These are phyloP conservation scores for Naganishia randhawae DNA, from an alignment of 768 basidiomycete species.

Conservation along the genomic window DNA sequence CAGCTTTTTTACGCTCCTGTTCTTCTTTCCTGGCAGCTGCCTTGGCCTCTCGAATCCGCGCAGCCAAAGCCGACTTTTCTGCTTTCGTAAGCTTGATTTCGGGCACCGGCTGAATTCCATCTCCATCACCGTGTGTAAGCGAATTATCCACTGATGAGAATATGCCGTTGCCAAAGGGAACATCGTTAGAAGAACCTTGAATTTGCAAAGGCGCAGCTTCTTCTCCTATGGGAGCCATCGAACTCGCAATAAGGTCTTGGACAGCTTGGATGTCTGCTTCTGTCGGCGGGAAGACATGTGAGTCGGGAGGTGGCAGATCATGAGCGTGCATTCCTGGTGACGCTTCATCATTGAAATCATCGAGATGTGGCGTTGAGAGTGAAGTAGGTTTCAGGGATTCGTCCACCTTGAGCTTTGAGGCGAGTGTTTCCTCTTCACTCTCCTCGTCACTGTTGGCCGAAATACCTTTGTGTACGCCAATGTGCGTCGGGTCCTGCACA, in stretches of 20 bases:
- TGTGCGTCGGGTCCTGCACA: no score
- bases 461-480: no score
- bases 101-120: neutral
- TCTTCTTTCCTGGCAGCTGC: conserved; percentile 20
- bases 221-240: conserved; percentile 2
- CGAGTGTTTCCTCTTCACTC: conserved; percentile 24
- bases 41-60: conserved; percentile 19
- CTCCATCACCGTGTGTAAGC: neutral
- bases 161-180: neutral
- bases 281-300: neutral
- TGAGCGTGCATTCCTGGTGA: neutral
- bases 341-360: conserved; percentile 5
- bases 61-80: conserved; percentile 16
- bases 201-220: neutral
- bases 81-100: conserved; percentile 20
- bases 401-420: conserved; percentile 19
- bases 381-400: neutral
- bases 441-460: conserved; percentile 23
- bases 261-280: conserved; percentile 19
- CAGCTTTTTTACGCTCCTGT: conserved; percentile 15
- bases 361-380: neutral
- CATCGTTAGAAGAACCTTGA: neutral
- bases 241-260: conserved; percentile 8
- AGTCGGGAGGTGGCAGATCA: neutral
- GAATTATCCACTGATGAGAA: neutral